Evolutionary conservation across 2,329 filamentous ascomycete species (phyloP).

Genomic region (Neofusicoccum ribis): DNA sequence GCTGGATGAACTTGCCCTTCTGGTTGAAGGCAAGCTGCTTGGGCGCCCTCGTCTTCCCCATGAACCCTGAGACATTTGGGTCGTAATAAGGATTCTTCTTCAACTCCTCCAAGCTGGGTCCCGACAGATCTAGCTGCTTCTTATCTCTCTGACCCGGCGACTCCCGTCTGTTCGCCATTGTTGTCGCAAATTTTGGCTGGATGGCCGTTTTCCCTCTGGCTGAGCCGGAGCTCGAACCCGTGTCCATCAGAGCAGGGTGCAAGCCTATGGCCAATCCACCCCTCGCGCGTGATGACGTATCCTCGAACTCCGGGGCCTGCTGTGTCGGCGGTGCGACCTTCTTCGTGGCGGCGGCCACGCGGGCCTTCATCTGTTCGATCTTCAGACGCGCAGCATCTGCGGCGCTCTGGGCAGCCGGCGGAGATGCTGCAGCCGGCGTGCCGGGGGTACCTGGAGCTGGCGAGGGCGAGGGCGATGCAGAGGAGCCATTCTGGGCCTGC

Average conservation of each 20-base stretch:
- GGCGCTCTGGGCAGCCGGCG: conserved; percentile 20
- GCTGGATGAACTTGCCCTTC: conserved; percentile 95
- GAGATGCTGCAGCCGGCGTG: conserved; percentile 16
- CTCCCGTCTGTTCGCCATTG: conserved; percentile 57
- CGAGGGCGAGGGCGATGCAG: conserved; percentile 19
- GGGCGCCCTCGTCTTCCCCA: conserved; percentile 65
- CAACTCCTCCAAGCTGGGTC: conserved; percentile 58
- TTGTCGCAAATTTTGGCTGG: conserved; percentile 56
- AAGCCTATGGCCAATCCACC: conserved; percentile 75
- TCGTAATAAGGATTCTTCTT: conserved; percentile 83
- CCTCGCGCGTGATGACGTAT: conserved; percentile 52
- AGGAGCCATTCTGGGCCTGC: conserved; percentile 26
- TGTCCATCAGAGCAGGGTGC: conserved; percentile 67
- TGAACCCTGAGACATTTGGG: conserved; percentile 59
- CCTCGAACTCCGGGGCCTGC: conserved; percentile 48
- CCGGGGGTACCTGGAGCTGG: conserved; percentile 21
- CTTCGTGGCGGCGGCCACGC: conserved; percentile 29
- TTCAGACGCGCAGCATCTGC: conserved; percentile 43
- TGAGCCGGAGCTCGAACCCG: conserved; percentile 44
- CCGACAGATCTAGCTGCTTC: conserved; percentile 57
- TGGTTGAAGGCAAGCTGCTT: conserved; percentile 86
- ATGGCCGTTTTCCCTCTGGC: conserved; percentile 44
- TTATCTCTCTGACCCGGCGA: conserved; percentile 45
- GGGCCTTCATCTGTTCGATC: conserved; percentile 75
- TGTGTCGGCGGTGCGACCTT: conserved; percentile 40